Evolutionary conservation across 495 filamentous ascomycete species (phyloP).

Genomic region (Lichenothelia convexa): DNA sequence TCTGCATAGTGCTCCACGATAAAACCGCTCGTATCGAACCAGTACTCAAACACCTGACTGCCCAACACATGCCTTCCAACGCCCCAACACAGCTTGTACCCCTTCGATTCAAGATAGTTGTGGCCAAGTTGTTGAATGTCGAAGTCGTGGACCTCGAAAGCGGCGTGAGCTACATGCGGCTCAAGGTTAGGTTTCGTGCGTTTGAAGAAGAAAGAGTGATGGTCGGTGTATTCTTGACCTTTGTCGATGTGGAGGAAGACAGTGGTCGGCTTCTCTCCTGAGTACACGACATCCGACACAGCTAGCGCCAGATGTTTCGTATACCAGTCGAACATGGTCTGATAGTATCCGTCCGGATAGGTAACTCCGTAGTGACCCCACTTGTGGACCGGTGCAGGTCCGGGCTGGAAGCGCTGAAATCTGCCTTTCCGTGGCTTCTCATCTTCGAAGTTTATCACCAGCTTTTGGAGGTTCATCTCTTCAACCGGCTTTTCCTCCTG

Average conservation of each 20-base stretch:
- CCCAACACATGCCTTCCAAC: constrained; percentile 48
- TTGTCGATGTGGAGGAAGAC: constrained; percentile 45
- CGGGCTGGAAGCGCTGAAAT: constrained; percentile 20
- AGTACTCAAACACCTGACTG: constrained; percentile 48
- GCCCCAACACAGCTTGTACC: constrained; percentile 49
- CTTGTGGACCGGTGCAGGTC: constrained; percentile 50
- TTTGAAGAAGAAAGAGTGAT: constrained; percentile 30
- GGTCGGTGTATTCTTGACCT: constrained; percentile 39
- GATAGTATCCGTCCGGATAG: constrained; percentile 31
- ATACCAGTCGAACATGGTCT: constrained; percentile 40
- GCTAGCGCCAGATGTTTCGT: constrained; percentile 42
- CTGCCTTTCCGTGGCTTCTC: constrained; percentile 13
- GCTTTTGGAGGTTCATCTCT: too few relatives aligned
- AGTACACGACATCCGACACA: constrained; percentile 30
- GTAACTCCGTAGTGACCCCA: constrained; percentile 53
- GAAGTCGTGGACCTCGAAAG: constrained; percentile 57
- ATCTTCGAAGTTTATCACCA: constrained; percentile 19
- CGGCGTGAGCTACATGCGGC: constrained; percentile 46
- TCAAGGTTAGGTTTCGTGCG: constrained; percentile 17
- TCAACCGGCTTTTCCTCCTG: too few relatives aligned
- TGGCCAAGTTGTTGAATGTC: constrained; percentile 55
- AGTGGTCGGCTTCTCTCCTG: constrained; percentile 24
- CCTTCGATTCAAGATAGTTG: constrained; percentile 41
- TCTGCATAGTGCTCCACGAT: constrained; percentile 10
- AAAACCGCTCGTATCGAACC: constrained; percentile 19